Evolutionary conservation across 306 rosid species (phyloP), one percentile per base, ranked within the genome.

Genomic region (Astragalus membranaceus): DNA sequence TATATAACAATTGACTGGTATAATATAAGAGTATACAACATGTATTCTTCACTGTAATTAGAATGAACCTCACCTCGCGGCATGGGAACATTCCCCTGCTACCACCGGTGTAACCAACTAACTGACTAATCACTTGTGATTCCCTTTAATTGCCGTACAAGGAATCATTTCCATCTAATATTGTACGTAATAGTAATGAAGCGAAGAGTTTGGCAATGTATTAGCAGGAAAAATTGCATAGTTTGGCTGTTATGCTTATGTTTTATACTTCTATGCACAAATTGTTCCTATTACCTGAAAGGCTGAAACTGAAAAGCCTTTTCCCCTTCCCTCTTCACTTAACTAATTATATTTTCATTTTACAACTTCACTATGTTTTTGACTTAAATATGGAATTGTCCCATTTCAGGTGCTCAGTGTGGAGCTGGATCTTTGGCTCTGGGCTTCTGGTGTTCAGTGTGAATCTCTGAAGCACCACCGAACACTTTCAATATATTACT

Each of bases 371-470:
- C 20, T 33, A 49, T 69, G 6, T 48, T 5, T 76, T 13, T 37
- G 60, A 42, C 67, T 64, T 37, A 68, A 74, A 33, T 73, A 20
- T 55, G 20, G 57, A 59, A 35, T 23, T 52, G 14, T 16, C 69
- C 52, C 73, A 39, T 52, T 82, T 69, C 88, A 94, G 98, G 98
- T 94, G 74, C 92, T 94, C 30, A 94, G 98, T 29, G 91, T 94
- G 82, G 98, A 94, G 89, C 79, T 94, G 78, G 98, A 94, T 80
- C 98, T 94, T 64, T 94, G 98, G 98, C 97, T 94, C 50, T 94
- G 98, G 98, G 90, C 97, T 39, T 76, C 83, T 69, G 98, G 98
- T 64, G 74, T 90, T 78, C 92, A 88, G 58, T 65, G 67, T 63
- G 79, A 85, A 51, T 79, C 90, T 41, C 89, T 93, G 76, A 86